These are phyloP conservation scores for Globisporangium middletonii DNA, from an alignment of 352 stramenopile genomes.

Conservation along the genomic window DNA sequence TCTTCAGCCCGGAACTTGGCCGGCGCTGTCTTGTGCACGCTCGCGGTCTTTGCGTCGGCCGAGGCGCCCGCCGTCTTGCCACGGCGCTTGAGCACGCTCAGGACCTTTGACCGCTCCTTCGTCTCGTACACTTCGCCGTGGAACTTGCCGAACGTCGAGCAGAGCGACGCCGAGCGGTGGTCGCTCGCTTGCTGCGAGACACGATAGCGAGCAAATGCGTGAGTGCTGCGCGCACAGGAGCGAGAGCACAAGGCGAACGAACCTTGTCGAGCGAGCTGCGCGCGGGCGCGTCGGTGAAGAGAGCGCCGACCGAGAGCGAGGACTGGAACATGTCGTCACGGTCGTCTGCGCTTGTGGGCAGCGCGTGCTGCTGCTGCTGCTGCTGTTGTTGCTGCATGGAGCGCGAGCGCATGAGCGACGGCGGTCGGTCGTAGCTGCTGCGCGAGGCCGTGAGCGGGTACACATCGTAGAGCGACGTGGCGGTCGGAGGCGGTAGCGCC, in stretches of 20 bases:
- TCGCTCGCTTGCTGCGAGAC: conserved; percentile 3
- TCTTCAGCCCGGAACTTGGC: conserved; percentile 71
- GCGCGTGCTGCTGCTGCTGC: neutral
- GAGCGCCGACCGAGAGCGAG: conserved; percentile 6
- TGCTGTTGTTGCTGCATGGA: neutral
- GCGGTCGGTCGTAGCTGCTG: neutral
- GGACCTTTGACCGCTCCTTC: conserved; percentile 65
- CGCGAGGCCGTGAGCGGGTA: neutral
- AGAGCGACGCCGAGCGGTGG: conserved; percentile 24
- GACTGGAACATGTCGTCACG: conserved; percentile 17
- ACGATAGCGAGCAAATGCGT: neutral
- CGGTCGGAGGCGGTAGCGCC: too few species aligned
- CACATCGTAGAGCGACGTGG: too few species aligned
- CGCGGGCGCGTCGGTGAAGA: neutral
- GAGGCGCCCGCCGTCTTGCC: conserved; percentile 24
- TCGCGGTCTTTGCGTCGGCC: conserved; percentile 3
- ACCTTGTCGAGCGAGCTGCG: conserved; percentile 13
- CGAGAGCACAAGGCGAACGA: neutral
- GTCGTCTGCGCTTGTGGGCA: conserved; percentile 1
- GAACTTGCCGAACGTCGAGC: conserved; percentile 63
- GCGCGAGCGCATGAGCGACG: neutral
- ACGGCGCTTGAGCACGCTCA: conserved; percentile 69
- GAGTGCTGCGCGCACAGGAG: too few species aligned
- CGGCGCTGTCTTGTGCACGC: conserved; percentile 18
- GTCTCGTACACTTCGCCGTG: conserved; percentile 74